Evolutionary conservation across 768 basidiomycete genomes (phyloP).

Genomic region (Rhizopogon vesiculosus): DNA sequence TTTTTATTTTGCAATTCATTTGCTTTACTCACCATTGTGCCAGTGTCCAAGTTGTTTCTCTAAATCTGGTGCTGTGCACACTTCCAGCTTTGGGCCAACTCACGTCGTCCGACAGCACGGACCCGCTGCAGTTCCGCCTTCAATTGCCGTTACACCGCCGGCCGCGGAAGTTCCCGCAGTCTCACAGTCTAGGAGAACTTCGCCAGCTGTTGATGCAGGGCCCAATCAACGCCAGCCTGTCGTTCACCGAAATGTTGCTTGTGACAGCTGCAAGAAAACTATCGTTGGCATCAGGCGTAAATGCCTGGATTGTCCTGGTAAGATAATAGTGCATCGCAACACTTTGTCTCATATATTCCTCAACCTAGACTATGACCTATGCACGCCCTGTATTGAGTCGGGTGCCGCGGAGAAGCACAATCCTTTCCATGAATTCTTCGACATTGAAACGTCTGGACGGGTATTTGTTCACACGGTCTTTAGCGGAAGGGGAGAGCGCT

Average conservation of each 20-base stretch:
- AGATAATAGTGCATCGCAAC: conserved; percentile 10
- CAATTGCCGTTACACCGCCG: not conserved
- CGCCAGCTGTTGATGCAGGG: not conserved
- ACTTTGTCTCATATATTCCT: not conserved
- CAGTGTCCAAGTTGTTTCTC: conserved; percentile 25
- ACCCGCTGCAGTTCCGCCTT: not conserved
- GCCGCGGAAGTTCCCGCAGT: not conserved
- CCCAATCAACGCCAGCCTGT: not conserved
- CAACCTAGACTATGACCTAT: conserved; percentile 65
- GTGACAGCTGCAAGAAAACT: conserved; percentile 56
- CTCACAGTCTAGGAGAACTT: not conserved
- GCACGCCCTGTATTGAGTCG: conserved; percentile 49
- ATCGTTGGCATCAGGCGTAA: conserved; percentile 73
- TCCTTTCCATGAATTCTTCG: conserved; percentile 67
- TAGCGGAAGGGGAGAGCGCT: conserved; percentile 33
- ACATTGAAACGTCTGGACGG: conserved; percentile 59
- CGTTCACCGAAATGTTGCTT: conserved; percentile 55
- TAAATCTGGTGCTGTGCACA: conserved; percentile 22
- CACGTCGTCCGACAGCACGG: conserved; percentile 21
- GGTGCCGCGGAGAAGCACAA: conserved; percentile 51
- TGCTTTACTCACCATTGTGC: conserved; percentile 5
- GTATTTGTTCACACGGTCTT: conserved; percentile 62
- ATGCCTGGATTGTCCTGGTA: conserved; percentile 73
- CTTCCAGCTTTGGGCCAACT: conserved; percentile 26
- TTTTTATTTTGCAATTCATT: not conserved